Conservation (phyloP, 75 land plant genomes). For the Larix kaempferi region DNA sequence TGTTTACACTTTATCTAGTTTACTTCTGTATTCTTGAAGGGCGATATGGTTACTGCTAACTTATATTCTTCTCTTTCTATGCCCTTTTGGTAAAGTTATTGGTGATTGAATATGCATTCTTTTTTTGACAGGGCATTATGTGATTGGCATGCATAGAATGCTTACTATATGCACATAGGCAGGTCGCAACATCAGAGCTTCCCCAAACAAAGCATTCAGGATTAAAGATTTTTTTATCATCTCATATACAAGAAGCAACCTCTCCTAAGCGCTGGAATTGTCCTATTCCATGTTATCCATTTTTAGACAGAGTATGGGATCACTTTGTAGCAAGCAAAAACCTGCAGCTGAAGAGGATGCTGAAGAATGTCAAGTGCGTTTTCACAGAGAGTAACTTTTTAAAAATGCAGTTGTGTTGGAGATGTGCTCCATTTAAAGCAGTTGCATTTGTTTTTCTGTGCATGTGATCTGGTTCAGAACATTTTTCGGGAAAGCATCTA, state of each 20-base stretch:
- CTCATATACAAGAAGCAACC: background rate
- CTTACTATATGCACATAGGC: background rate
- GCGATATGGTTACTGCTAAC: background rate
- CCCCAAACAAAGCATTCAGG: background rate
- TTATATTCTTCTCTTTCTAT: background rate
- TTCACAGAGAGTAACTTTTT: background rate
- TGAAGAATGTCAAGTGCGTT: slow-evolving; percentile 52
- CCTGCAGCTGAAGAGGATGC: slow-evolving; percentile 24
- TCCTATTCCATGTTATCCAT: slow-evolving; percentile 37
- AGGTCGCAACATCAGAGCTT: background rate
- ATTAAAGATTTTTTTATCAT: background rate
- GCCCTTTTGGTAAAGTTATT: background rate
- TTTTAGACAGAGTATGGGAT: slow-evolving; percentile 52
- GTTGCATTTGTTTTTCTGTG: background rate
- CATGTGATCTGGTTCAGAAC: background rate
- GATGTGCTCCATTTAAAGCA: background rate
- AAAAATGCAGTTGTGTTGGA: background rate
- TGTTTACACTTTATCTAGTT: no score
- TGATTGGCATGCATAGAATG: background rate
- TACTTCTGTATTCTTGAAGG: background rate
- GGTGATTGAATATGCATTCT: background rate
- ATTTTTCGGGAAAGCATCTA: background rate
- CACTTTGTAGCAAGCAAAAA: slow-evolving; percentile 50
- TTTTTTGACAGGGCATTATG: background rate
- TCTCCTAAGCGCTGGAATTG: background rate